Evolutionary conservation across 2,329 filamentous ascomycete genomes (phyloP), one percentile per base, ranked within the genome.

Genomic region (Graphium sp.): DNA sequence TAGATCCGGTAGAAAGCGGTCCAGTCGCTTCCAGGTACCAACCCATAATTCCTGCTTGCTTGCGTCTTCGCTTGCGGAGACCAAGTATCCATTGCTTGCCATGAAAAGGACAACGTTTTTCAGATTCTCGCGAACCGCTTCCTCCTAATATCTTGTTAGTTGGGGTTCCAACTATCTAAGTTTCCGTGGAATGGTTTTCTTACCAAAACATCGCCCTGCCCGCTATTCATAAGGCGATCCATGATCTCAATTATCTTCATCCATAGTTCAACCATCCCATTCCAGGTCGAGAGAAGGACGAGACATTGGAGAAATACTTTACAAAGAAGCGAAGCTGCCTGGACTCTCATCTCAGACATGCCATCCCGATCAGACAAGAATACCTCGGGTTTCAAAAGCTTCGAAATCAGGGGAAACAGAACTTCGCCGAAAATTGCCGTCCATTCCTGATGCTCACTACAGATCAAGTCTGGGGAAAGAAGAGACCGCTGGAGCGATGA

Each of bases 101-200:
- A 98, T 93, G 42, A 98, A 89, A 7, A 98, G 63, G 15, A 95
- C 60, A 29, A 95, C 84, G 39, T 98, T 98, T 55, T 98, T 98
- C 33, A 98, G 58, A 38, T 83, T 89, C 52, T 98, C 89, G 1
- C 82, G 80, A 3, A 95, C 84, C 9, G 89, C 87, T 58, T 98
- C 89, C 53, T 92, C 84, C 74, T 92, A 40, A 35, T 16, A 12
- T n/a, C 6, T 10, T 10, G 3, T 5, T 8, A 32, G 10, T 32
- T 18, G 26, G 18, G 21, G 17, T 29, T 14, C 21, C 18, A 12
- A 22, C 10, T 22, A n/a, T 9, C 13, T 18, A n/a, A 12, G 16
- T 7, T 24, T 6, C 6, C 10, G 11, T 12, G 10, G 12, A 16
- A 23, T 11, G 14, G 28, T 23, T 15, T 24, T 62, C 75, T 55